Base-by-base conservation (phyloP, 176 grass and related monocot genomes). In the Paspalum notatum region DNA sequence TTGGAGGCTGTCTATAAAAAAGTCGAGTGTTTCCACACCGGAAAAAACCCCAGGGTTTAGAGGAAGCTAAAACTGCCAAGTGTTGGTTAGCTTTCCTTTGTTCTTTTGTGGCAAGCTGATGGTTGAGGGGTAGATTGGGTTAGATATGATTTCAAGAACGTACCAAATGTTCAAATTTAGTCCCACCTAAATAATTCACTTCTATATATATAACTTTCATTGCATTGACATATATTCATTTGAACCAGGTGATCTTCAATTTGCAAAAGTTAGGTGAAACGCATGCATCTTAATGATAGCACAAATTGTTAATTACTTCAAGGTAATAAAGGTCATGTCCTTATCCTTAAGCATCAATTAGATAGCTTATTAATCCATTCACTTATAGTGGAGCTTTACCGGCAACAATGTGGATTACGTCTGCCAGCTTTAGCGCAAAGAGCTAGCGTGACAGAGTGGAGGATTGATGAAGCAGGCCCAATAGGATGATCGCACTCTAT, bases 301-400 rank as follows among this genome's bases (percentile, higher is more conserved):
- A 70, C 71, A 80, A 66, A 70, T 80, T 48, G 43, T 61, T 13
- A 74, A 60, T 20, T 25, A 62, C 22, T 73, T n/a, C 12, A 70
- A 47, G 69, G 74, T 40, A 49, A 47, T 40, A 64, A 55, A 62
- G n/a, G 26, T 3, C 48, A 44, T 82, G 72, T 72, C 22, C 83
- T 77, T 89, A 82, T 85, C 87, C 72, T 39, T 40, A 76, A 85
- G 87, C 25, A 81, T 77, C 71, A 10, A 32, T 82, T 85, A 77
- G 27, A 27, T 72, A 66, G 42, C 43, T 60, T 82, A 82, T 60
- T 82, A 82, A 85, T 75, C 72, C 32, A 77, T 82, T 82, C 83
- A 65, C 8, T 71, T 56, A 82, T 56, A 82, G 87, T 89, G 83
- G 72, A 82, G 72, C 87, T 77, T 89, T 85, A 89, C 78, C 78